Percentiles rank a stretch among this genome's conserved stretches.
Evolutionary conservation across 345 rosid species (phyloP).

Genomic region (Clausena lansium): DNA sequence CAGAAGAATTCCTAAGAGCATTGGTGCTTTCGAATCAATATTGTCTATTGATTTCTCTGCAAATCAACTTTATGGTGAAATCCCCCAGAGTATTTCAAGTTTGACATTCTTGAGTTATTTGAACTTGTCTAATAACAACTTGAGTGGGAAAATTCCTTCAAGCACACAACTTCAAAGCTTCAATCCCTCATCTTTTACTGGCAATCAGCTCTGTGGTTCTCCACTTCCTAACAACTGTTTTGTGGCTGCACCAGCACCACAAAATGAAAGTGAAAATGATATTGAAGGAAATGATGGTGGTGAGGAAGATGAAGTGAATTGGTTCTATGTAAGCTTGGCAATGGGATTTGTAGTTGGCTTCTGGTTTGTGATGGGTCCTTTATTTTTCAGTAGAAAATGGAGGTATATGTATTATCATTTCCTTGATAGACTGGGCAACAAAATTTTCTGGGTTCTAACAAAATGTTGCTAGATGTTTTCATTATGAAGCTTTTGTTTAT

Average conservation of each 20-base stretch:
- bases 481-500: no score
- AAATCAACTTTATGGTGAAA: slow-evolving; percentile 19
- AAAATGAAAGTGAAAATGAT: background rate
- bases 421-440: no score
- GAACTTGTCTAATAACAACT: slow-evolving; percentile 4
- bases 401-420: no score
- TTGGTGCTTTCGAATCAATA: slow-evolving; percentile 14
- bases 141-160: slow-evolving; percentile 15
- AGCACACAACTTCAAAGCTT: slow-evolving; percentile 13
- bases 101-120: slow-evolving; percentile 8
- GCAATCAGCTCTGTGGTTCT: background rate
- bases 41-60: slow-evolving; percentile 13
- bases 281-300: background rate
- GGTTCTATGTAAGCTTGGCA: background rate
- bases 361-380: no score
- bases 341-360: no score
- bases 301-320: background rate
- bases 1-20: background rate
- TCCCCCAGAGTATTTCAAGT: slow-evolving; percentile 15
- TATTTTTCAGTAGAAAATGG: no score
- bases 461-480: no score
- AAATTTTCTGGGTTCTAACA: no score
- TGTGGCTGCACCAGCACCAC: background rate
- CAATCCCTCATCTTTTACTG: background rate
- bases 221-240: slow-evolving; percentile 1